Percentiles rank a stretch among this genome's conserved stretches.
These are phyloP conservation scores for Diddensiella santjacobensis DNA, from an alignment of 805 yeast species.

Conservation along the genomic window DNA sequence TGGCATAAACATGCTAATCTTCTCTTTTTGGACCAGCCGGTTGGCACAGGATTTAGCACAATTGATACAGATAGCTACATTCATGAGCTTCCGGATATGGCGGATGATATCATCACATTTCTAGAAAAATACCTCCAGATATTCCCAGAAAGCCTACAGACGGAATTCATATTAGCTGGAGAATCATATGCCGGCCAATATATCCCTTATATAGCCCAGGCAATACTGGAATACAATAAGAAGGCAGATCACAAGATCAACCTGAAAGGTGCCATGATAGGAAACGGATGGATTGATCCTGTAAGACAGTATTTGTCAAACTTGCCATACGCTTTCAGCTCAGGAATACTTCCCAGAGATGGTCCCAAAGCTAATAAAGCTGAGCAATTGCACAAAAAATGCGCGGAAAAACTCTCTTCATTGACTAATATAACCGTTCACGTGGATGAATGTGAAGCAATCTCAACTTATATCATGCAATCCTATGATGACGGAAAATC, in stretches of 20 bases:
- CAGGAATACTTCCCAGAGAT: slow-evolving; percentile 47
- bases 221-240: slow-evolving; percentile 40
- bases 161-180: slow-evolving; percentile 79
- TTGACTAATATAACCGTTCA: slow-evolving; percentile 22
- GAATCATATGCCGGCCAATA: slow-evolving; percentile 98
- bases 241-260: slow-evolving; percentile 31
- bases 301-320: slow-evolving; percentile 77
- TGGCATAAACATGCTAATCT: slow-evolving; percentile 82
- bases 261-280: slow-evolving; percentile 68
- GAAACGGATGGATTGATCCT: slow-evolving; percentile 95
- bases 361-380: slow-evolving; percentile 18
- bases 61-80: slow-evolving; percentile 44
- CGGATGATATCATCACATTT: slow-evolving; percentile 60
- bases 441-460: slow-evolving; percentile 35
- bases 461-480: slow-evolving; percentile 39
- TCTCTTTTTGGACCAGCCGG: slow-evolving; percentile 89
- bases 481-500: slow-evolving; percentile 31
- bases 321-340: slow-evolving; percentile 62
- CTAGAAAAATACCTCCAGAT: slow-evolving; percentile 59
- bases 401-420: slow-evolving; percentile 27
- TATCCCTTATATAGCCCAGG: slow-evolving; percentile 79
- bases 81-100: slow-evolving; percentile 43
- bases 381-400: slow-evolving; percentile 26
- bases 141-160: slow-evolving; percentile 66
- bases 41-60: slow-evolving; percentile 86